These are phyloP conservation scores for Rutstroemia sp. DNA, from an alignment of 2,329 filamentous ascomycete species.

Conservation along the genomic window DNA sequence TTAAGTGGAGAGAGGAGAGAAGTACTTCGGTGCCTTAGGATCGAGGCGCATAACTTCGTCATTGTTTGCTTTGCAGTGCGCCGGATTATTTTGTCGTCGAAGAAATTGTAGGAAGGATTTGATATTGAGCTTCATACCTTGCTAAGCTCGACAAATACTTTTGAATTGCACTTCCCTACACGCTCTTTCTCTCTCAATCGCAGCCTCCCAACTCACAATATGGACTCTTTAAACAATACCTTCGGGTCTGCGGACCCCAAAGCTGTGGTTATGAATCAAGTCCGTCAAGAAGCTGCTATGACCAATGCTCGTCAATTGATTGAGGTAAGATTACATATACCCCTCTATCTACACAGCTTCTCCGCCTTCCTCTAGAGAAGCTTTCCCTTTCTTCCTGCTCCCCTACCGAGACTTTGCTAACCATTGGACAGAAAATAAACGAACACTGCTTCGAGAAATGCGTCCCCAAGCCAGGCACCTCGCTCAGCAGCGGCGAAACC, in stretches of 20 bases:
- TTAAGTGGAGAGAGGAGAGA: too few species aligned
- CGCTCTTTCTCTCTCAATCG: background rate
- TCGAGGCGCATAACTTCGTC: background rate
- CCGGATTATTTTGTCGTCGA: background rate
- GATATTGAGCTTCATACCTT: background rate
- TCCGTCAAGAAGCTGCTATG: slow-evolving; percentile 51
- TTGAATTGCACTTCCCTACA: background rate
- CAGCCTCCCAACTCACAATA: background rate
- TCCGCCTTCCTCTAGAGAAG: background rate
- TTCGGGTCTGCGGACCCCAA: slow-evolving; percentile 23
- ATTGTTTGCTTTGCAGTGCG: too few species aligned
- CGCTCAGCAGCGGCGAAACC: slow-evolving; percentile 55
- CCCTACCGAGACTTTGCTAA: slow-evolving; percentile 43
- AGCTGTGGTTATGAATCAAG: slow-evolving; percentile 43
- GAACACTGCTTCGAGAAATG: slow-evolving; percentile 76
- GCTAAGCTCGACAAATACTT: background rate
- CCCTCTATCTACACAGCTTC: background rate
- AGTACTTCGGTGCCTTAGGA: background rate
- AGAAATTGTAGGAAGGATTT: background rate
- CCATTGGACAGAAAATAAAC: slow-evolving; percentile 61
- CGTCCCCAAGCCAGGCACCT: slow-evolving; percentile 60
- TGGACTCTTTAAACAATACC: slow-evolving; percentile 4
- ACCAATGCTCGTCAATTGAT: slow-evolving; percentile 65
- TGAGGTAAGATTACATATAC: slow-evolving; percentile 42
- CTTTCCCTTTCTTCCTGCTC: slow-evolving; percentile 11